Conservation (phyloP, 192 early-diverging fungal genomes). For the Radiomyces spectabilis region DNA sequence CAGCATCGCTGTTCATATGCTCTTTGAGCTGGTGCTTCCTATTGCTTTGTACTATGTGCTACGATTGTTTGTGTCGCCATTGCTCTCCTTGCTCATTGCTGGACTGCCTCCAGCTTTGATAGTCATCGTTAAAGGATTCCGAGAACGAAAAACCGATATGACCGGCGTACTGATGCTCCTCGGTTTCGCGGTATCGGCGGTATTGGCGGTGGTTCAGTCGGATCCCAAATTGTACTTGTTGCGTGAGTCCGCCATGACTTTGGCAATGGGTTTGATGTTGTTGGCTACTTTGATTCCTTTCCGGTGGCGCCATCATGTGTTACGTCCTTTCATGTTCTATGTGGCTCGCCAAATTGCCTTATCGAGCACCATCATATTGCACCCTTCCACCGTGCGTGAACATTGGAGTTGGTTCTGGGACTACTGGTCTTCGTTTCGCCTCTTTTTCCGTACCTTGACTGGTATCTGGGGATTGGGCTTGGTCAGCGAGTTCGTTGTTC, state of each 20-base stretch:
- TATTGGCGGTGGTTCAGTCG: constrained; percentile 30
- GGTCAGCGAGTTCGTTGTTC: constrained; percentile 32
- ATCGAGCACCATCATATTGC: constrained; percentile 12
- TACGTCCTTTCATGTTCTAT: constrained; percentile 32
- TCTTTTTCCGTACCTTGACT: constrained; percentile 23
- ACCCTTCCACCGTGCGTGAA: constrained; percentile 19
- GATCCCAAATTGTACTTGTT: constrained; percentile 34
- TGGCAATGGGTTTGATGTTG: constrained; percentile 27
- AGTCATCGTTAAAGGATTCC: constrained; percentile 16
- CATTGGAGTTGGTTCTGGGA: constrained; percentile 32
- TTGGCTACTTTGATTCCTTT: constrained; percentile 31
- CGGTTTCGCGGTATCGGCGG: constrained; percentile 28
- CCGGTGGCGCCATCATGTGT: constrained; percentile 13
- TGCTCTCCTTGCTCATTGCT: constrained; percentile 28
- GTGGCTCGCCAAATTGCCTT: constrained; percentile 26
- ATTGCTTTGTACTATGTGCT: constrained; percentile 26
- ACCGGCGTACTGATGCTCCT: constrained; percentile 28
- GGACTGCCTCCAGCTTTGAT: constrained; percentile 31
- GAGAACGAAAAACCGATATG: constrained; percentile 22
- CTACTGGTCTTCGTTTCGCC: constrained; percentile 22
- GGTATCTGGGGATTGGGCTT: constrained; percentile 32
- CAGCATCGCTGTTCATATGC: constrained; percentile 14
- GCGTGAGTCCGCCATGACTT: constrained; percentile 36
- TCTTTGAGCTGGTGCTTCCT: constrained; percentile 21
- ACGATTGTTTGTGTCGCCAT: constrained; percentile 12